phyloP scores from a whole-genome alignment of 805 yeast genomes.

The Spencermartinsiella europaea region DNA sequence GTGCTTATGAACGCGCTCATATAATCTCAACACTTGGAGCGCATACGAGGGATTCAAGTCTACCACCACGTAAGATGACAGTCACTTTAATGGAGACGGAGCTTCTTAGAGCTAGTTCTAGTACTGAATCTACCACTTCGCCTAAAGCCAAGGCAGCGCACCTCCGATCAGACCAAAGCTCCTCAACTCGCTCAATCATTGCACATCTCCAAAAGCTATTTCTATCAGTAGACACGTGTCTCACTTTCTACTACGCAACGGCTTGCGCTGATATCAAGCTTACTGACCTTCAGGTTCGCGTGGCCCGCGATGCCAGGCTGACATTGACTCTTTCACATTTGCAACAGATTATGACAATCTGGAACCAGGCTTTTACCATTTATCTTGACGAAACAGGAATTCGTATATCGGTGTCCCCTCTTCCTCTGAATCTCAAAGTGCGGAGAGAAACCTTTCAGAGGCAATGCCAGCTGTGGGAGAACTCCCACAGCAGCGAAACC shows the following conservation, averaged over 20 bases:
- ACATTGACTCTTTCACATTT: slow-evolving; percentile 18
- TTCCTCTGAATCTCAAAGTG: neutral
- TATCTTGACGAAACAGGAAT: neutral
- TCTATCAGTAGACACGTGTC: slow-evolving; percentile 22
- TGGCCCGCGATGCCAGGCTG: slow-evolving; percentile 18
- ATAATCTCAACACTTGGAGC: no score
- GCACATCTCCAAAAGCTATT: slow-evolving; percentile 15
- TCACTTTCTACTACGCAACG: slow-evolving; percentile 21
- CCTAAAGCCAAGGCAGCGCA: no score
- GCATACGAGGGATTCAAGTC: no score
- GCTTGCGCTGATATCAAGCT: slow-evolving; percentile 21
- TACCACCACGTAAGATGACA: no score
- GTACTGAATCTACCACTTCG: no score
- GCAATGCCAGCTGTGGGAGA: neutral
- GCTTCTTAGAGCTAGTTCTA: no score
- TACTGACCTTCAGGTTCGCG: slow-evolving; percentile 16
- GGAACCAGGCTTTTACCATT: slow-evolving; percentile 20
- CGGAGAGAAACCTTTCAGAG: neutral
- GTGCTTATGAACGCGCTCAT: no score
- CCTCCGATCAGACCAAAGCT: no score
- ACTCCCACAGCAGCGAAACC: neutral
- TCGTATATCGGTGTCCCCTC: neutral
- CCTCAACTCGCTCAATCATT: no score
- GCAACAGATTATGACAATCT: slow-evolving; percentile 19
- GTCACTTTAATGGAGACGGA: no score